Conservation (phyloP, 106 monocot genomes). For the Apostasia shenzhenica region DNA sequence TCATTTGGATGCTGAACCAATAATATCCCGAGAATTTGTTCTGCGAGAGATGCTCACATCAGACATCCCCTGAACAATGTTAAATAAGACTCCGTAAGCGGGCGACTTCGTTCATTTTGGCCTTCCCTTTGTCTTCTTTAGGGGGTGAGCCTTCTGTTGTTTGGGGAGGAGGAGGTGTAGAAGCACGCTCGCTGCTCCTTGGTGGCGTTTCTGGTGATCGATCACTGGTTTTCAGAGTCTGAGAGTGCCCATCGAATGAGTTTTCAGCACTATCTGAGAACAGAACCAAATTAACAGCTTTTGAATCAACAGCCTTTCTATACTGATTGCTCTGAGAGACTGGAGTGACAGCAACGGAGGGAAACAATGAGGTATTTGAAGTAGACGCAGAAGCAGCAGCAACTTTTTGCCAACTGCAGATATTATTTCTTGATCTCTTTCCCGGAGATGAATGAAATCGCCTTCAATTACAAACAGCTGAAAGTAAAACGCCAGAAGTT, state of each 20-base stretch:
- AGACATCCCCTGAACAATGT: slow-evolving; percentile 32
- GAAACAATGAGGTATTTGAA: slow-evolving; percentile 53
- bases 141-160: too few relatives aligned
- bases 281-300: slow-evolving; percentile 16
- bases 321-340: slow-evolving; percentile 72
- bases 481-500: slow-evolving; percentile 6
- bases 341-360: slow-evolving; percentile 89
- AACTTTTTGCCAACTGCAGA: slow-evolving; percentile 88
- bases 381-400: slow-evolving; percentile 66
- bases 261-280: slow-evolving; percentile 18
- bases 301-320: slow-evolving; percentile 37
- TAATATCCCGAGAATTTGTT: slow-evolving; percentile 25
- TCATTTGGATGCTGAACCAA: slow-evolving; percentile 25
- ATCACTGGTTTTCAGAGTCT: slow-evolving; percentile 1
- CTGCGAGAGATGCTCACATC: slow-evolving; percentile 45
- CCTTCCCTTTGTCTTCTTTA: too few relatives aligned
- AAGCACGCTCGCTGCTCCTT: too few relatives aligned
- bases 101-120: too few relatives aligned
- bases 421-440: slow-evolving; percentile 92
- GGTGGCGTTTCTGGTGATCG: slow-evolving; percentile 41
- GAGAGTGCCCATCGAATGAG: slow-evolving; percentile 19
- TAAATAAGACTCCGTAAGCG: slow-evolving; percentile 29
- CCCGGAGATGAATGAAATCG: slow-evolving; percentile 86
- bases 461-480: slow-evolving; percentile 96
- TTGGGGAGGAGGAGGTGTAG: too few relatives aligned